Evolutionary conservation across 2,329 filamentous ascomycete species (phyloP), one percentile per base, ranked within the genome.

Genomic region (Curvularia sp.): DNA sequence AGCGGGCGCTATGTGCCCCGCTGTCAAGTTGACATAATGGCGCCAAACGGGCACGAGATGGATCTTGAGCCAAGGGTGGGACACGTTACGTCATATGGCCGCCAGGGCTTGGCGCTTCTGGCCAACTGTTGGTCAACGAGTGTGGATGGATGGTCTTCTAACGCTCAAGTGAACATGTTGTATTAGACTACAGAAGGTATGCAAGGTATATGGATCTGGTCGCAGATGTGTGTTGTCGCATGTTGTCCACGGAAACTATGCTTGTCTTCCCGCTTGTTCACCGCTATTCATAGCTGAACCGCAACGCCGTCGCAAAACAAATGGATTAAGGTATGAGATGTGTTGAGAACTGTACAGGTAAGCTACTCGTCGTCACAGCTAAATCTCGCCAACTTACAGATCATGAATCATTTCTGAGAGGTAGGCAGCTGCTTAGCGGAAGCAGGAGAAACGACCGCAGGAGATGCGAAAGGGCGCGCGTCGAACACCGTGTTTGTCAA

Each of bases 371-470:
- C 19, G 15, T 8, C 1, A 7, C 15, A 13, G 8, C 2, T 5
- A 13, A 6, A 23, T 5, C 0, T 1, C 2, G 0, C n/a, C 12
- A 55, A 57, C 66, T 18, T 67, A 71, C 69, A 63, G 19, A 48
- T 73, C 71, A 59, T 74, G 60, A 65, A 45, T 55, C 68, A 65
- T 72, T 49, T 63, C 70, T 48, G 66, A 52, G 46, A 43, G 39
- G 38, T 13, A 46, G 41, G 43, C 38, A 23, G 23, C 18, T 47
- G 49, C 83, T 75, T 70, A 84, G 57, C 79, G 77, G 74, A 84
- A 85, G 73, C 83, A 86, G 71, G 79, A 83, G 67, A 85, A 80
- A 41, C 79, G 77, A 43, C 83, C 82, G 61, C 79, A 74, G 32
- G 78, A 79, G 68, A 85, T 78, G 38, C 82, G 76, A 70, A 83